Evolutionary conservation across 2,329 filamentous ascomycete genomes (phyloP).

Genomic region (Fusarium sublunatum): DNA sequence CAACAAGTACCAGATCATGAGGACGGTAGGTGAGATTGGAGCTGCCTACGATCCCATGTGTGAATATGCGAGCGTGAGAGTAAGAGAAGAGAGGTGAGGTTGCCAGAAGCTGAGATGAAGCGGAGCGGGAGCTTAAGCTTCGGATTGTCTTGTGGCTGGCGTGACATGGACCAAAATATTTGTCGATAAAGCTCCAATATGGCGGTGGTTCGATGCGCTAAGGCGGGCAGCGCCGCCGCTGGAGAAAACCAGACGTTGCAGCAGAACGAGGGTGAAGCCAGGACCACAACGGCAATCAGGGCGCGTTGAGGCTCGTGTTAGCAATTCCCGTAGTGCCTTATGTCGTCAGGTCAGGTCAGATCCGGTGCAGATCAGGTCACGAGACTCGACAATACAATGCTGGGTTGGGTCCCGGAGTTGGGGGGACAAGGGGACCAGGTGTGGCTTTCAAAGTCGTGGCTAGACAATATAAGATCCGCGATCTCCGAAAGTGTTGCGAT

Average conservation of each 20-base stretch:
- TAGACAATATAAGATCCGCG: conserved; percentile 17
- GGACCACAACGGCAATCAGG: conserved; percentile 23
- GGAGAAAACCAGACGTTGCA: conserved; percentile 30
- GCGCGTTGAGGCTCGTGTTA: conserved; percentile 38
- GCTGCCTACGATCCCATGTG: conserved; percentile 41
- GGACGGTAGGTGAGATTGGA: conserved; percentile 38
- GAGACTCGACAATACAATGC: conserved; percentile 25
- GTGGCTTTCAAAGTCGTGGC: conserved; percentile 26
- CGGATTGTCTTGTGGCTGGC: conserved; percentile 27
- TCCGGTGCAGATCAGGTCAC: conserved; percentile 32
- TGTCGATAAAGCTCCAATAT: conserved; percentile 24
- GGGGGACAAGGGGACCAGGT: conserved; percentile 33
- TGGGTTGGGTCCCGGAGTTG: conserved; percentile 16
- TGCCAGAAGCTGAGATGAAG: conserved; percentile 11
- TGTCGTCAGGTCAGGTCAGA: conserved; percentile 29
- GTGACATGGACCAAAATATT: conserved; percentile 41
- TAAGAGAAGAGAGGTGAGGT: conserved; percentile 18
- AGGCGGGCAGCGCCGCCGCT: conserved; percentile 35
- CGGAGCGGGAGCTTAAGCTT: conserved; percentile 27
- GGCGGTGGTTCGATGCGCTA: conserved; percentile 39
- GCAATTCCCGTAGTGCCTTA: conserved; percentile 21
- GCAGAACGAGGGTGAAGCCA: conserved; percentile 22
- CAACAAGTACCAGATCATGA: conserved; percentile 81
- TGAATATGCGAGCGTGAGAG: conserved; percentile 20
- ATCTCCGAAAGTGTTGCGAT: neutral